These are phyloP conservation scores for Phytophthora kernoviae DNA, from an alignment of 352 stramenopile genomes.

Conservation along the genomic window DNA sequence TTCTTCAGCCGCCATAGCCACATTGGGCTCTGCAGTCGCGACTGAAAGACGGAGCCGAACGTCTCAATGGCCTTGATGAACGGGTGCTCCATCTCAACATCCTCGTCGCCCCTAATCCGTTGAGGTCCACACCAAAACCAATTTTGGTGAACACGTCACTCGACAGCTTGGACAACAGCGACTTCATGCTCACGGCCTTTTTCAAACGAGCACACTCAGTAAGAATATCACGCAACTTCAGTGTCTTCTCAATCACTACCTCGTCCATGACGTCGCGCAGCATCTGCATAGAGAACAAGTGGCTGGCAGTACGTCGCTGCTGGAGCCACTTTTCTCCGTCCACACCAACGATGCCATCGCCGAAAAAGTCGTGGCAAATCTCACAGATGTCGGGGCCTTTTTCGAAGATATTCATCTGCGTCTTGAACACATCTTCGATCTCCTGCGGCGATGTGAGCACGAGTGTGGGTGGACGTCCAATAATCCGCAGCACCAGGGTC, in stretches of 20 bases:
- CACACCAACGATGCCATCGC: conserved; percentile 51
- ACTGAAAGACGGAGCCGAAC: conserved; percentile 24
- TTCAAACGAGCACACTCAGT: conserved; percentile 9
- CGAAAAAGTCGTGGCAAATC: conserved; percentile 42
- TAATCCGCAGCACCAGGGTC: conserved; percentile 43
- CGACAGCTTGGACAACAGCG: conserved; percentile 25
- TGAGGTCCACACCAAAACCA: conserved; percentile 35
- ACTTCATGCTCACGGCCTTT: conserved; percentile 32
- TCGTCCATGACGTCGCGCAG: conserved; percentile 51
- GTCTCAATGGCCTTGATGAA: conserved; percentile 36
- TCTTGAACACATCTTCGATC: conserved; percentile 36
- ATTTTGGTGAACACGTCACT: conserved; percentile 38
- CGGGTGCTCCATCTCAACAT: conserved; percentile 29
- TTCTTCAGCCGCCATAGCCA: conserved; percentile 56
- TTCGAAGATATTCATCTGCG: conserved; percentile 57
- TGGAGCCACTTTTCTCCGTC: conserved; percentile 57
- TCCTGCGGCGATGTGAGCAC: conserved; percentile 24
- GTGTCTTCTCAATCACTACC: conserved; percentile 34
- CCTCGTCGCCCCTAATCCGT: conserved; percentile 28
- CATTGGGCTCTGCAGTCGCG: conserved; percentile 31
- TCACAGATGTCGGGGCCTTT: conserved; percentile 29
- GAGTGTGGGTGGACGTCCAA: conserved; percentile 31
- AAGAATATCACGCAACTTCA: conserved; percentile 32
- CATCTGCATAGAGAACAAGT: conserved; percentile 78
- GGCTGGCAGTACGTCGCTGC: conserved; percentile 76